Base-by-base conservation (phyloP, 345 rosid species). In the Noccaea caerulescens region DNA sequence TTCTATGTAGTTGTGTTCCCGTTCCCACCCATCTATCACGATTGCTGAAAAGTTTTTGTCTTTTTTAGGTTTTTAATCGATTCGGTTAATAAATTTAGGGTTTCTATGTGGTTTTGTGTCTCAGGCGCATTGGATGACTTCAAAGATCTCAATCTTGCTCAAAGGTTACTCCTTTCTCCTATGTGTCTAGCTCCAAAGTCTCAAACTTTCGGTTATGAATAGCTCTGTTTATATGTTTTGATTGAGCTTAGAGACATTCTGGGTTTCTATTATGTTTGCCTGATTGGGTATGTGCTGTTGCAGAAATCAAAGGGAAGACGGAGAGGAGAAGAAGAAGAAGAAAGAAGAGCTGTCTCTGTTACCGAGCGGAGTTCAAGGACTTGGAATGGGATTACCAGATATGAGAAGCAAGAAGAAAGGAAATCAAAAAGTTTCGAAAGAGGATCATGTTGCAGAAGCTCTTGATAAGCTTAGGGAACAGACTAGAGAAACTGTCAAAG, bases 61-160 rank as follows among this genome's bases (percentile, higher is more conserved):
- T 74, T 67, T 16, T 42, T 34, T 3, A 12, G n/a, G 47, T 5
- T 46, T 56, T n/a, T 8, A 8, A 12, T 44, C 23, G 27, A 25
- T 44, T 53, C 11, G 6, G 6, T 6, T 63, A 16, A 72, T 25
- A 25, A 7, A 8, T 49, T 57, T 20, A 39, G 18, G 18, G 55
- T 14, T 68, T 75, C 25, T 50, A 3, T 73, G 13, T 73, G 65
- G 53, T 58, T 39, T 77, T 81, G 36, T 72, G 14, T 65, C 66
- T 63, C 81, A 94, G 99, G 99, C 54, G 99, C 93, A 72, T 83
- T 94, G 86, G 95, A 88, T 79, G 99, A 94, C 80, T 91, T 94
- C 84, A 90, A 88, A 84, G 82, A 58, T 77, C 93, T 94, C 80
- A 92, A 87, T 65, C 83, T 94, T 20, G 47, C 87, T 79, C 91